These are phyloP conservation scores for Corchorus olitorius DNA, from an alignment of 345 rosid genomes.

Conservation along the genomic window DNA sequence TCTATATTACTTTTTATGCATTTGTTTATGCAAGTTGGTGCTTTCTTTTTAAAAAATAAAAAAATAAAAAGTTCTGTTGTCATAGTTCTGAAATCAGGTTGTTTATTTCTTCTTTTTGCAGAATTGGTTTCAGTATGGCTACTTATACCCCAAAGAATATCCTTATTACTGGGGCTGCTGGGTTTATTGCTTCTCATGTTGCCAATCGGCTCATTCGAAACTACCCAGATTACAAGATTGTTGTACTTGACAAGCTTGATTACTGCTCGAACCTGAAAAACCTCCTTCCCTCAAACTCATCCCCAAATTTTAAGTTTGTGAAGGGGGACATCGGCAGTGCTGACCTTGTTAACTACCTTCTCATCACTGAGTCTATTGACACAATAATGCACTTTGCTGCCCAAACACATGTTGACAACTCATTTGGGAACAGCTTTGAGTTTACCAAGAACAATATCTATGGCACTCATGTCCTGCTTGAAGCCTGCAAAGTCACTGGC, in stretches of 20 bases:
- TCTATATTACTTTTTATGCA: not conserved
- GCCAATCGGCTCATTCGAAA: constrained; percentile 64
- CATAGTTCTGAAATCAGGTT: not conserved
- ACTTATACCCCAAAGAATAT: constrained; percentile 56
- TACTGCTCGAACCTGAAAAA: constrained; percentile 87
- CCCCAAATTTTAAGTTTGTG: constrained; percentile 82
- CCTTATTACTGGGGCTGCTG: constrained; percentile 68
- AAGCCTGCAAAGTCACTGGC: constrained; percentile 93
- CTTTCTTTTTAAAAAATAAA: too few species aligned
- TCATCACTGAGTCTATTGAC: constrained; percentile 81
- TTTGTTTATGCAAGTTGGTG: constrained; percentile 13
- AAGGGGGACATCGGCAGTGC: constrained; percentile 92
- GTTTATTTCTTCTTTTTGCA: not conserved
- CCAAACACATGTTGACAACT: constrained; percentile 87
- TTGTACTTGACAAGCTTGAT: constrained; percentile 87
- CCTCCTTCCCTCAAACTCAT: constrained; percentile 61
- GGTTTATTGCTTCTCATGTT: constrained; percentile 69
- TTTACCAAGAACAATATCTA: constrained; percentile 87
- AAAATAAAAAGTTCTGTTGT: not conserved
- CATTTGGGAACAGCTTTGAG: constrained; percentile 92
- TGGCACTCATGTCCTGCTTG: constrained; percentile 86
- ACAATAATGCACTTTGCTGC: constrained; percentile 97
- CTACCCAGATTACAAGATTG: constrained; percentile 85
- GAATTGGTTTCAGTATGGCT: constrained; percentile 24
- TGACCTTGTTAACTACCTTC: constrained; percentile 85